Conservation (phyloP, 1,284 basidiomycete genomes). For the Sphagnurus paluster region DNA sequence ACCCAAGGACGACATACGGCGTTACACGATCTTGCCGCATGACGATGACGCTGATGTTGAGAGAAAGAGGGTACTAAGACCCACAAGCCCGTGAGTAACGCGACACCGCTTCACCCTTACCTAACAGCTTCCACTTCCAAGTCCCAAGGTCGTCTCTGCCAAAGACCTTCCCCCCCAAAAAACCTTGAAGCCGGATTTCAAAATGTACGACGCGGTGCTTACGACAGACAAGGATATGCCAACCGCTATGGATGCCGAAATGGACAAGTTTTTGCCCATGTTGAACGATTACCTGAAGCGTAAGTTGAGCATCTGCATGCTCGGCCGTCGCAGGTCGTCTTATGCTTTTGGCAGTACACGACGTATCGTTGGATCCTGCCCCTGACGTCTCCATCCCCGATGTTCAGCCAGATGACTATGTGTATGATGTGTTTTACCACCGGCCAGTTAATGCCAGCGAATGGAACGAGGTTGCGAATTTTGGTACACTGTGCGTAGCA, state of each 20-base stretch:
- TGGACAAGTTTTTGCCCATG: conserved; percentile 74
- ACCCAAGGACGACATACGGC: conserved; percentile 33
- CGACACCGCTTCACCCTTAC: background rate
- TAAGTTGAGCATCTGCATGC: conserved; percentile 28
- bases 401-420: conserved; percentile 53
- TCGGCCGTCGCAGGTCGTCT: too few relatives aligned
- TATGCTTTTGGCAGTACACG: conserved; percentile 29
- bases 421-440: conserved; percentile 80
- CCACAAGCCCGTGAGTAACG: conserved; percentile 32
- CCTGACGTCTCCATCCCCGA: conserved; percentile 7
- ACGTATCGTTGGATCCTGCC: conserved; percentile 26
- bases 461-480: conserved; percentile 55
- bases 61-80: conserved; percentile 19
- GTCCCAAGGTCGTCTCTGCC: conserved; percentile 55
- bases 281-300: conserved; percentile 70
- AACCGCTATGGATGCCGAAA: conserved; percentile 50
- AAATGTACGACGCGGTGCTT: conserved; percentile 70
- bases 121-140: conserved; percentile 22
- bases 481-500: conserved; percentile 62
- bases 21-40: conserved; percentile 44
- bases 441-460: conserved; percentile 57
- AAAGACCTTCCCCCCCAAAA: conserved; percentile 43
- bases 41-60: conserved; percentile 27
- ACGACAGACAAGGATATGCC: conserved; percentile 34
- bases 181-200: conserved; percentile 41